Evolutionary conservation across 805 yeast species (phyloP).

Genomic region (Myxozyma melibiosi): DNA sequence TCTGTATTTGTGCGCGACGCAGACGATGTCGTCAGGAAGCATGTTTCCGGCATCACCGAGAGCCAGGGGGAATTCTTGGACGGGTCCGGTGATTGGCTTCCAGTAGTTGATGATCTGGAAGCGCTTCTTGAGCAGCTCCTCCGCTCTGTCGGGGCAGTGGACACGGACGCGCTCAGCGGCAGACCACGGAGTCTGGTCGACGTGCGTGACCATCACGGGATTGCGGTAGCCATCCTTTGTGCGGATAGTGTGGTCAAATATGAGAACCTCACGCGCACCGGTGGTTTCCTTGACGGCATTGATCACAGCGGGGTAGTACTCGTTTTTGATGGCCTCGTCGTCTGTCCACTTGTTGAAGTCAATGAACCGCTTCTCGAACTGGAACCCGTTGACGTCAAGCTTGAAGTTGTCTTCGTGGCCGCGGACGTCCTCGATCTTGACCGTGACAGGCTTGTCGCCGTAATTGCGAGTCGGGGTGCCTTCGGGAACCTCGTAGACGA

Average conservation of each 20-base stretch:
- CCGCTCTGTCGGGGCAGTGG: conserved; percentile 34
- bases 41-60: conserved; percentile 33
- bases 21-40: conserved; percentile 27
- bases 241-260: conserved; percentile 36
- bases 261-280: conserved; percentile 32
- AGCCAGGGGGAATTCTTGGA: conserved; percentile 34
- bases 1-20: conserved; percentile 31
- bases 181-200: conserved; percentile 36
- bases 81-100: conserved; percentile 34
- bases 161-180: conserved; percentile 32
- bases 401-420: conserved; percentile 25
- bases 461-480: conserved; percentile 32
- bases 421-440: conserved; percentile 17
- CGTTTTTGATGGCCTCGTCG: conserved; percentile 28
- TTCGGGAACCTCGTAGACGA: conserved; percentile 38
- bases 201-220: conserved; percentile 34
- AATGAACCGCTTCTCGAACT: conserved; percentile 22
- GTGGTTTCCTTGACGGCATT: conserved; percentile 31
- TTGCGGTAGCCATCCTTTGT: conserved; percentile 30
- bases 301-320: conserved; percentile 34
- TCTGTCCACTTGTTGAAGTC: conserved; percentile 24
- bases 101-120: conserved; percentile 37
- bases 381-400: conserved; percentile 32
- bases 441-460: not conserved
- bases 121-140: conserved; percentile 29